These are phyloP conservation scores for Fusarium solani-melongenae DNA, from an alignment of 2,329 filamentous ascomycete species.

Conservation along the genomic window DNA sequence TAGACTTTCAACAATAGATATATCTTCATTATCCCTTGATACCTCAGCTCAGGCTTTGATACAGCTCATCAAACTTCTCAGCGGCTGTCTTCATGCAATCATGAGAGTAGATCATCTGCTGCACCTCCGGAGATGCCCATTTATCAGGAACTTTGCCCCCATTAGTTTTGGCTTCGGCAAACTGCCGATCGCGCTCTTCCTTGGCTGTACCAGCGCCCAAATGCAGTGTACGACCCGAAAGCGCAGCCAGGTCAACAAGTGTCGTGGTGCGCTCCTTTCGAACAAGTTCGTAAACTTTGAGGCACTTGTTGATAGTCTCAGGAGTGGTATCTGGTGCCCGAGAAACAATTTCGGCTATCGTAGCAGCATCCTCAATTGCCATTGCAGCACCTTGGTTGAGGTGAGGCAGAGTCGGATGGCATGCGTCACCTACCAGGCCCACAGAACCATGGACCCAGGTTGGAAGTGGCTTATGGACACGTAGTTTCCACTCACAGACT, in stretches of 20 bases:
- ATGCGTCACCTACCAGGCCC: slow-evolving; percentile 71
- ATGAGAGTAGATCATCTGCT: slow-evolving; percentile 72
- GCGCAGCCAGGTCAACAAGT: slow-evolving; percentile 65
- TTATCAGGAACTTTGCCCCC: slow-evolving; percentile 69
- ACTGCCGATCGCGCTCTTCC: slow-evolving; percentile 66
- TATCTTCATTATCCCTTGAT: neutral
- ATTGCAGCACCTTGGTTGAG: slow-evolving; percentile 74
- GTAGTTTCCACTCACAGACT: slow-evolving; percentile 73
- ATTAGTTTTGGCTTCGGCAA: slow-evolving; percentile 62
- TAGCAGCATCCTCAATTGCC: slow-evolving; percentile 73
- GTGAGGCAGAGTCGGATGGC: slow-evolving; percentile 75
- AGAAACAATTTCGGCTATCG: slow-evolving; percentile 65
- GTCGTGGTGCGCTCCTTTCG: slow-evolving; percentile 65
- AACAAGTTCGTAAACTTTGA: slow-evolving; percentile 66
- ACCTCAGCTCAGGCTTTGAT: neutral
- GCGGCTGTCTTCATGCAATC: slow-evolving; percentile 67
- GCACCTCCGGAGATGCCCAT: slow-evolving; percentile 76
- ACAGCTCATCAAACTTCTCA: slow-evolving; percentile 63
- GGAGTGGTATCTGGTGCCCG: slow-evolving; percentile 51
- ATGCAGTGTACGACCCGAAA: slow-evolving; percentile 63
- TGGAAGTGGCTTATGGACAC: slow-evolving; percentile 66
- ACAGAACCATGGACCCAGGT: slow-evolving; percentile 68
- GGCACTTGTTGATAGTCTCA: slow-evolving; percentile 57
- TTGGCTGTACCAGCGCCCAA: slow-evolving; percentile 66
- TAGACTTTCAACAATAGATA: neutral